A percentile compares a stretch with the other conserved stretches of the same genome.
Evolutionary conservation across 2,329 filamentous ascomycete genomes (phyloP).

Genomic region (Colletotrichum destructivum): DNA sequence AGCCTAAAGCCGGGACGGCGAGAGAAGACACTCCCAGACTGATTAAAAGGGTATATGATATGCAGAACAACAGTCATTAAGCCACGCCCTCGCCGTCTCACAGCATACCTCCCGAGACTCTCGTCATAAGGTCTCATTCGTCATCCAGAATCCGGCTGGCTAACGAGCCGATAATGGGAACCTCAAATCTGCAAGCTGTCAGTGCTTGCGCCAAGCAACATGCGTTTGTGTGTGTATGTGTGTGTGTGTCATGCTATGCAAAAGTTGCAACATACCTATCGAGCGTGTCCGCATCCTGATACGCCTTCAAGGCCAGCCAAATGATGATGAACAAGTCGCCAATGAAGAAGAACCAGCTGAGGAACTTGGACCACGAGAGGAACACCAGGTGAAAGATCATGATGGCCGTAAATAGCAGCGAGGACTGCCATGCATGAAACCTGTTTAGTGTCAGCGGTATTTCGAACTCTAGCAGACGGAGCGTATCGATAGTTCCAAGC

Average conservation of each 20-base stretch:
- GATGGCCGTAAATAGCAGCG: slow-evolving; percentile 82
- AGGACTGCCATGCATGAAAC: slow-evolving; percentile 97
- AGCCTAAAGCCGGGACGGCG: neutral
- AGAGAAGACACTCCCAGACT: slow-evolving; percentile 7
- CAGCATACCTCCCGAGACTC: neutral
- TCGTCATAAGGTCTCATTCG: slow-evolving; percentile 61
- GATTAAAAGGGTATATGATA: slow-evolving; percentile 43
- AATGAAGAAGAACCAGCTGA: slow-evolving; percentile 88
- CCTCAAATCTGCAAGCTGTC: slow-evolving; percentile 75
- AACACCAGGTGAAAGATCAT: slow-evolving; percentile 88
- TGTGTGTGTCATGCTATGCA: no score
- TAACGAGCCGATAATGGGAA: slow-evolving; percentile 87
- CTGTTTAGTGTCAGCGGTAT: slow-evolving; percentile 57
- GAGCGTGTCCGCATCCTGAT: slow-evolving; percentile 82
- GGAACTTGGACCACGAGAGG: slow-evolving; percentile 81
- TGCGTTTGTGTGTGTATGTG: neutral
- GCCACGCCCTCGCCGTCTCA: slow-evolving; percentile 5
- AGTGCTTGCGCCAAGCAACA: slow-evolving; percentile 59
- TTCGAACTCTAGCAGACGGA: neutral
- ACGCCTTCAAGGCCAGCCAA: slow-evolving; percentile 84
- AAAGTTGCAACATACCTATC: slow-evolving; percentile 64
- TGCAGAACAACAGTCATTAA: slow-evolving; percentile 36
- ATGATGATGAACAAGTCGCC: slow-evolving; percentile 83
- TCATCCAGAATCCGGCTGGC: slow-evolving; percentile 94
- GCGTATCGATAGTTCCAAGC: no score